Conservation (phyloP, 768 basidiomycete genomes). For the Rhizopogon vesiculosus region DNA sequence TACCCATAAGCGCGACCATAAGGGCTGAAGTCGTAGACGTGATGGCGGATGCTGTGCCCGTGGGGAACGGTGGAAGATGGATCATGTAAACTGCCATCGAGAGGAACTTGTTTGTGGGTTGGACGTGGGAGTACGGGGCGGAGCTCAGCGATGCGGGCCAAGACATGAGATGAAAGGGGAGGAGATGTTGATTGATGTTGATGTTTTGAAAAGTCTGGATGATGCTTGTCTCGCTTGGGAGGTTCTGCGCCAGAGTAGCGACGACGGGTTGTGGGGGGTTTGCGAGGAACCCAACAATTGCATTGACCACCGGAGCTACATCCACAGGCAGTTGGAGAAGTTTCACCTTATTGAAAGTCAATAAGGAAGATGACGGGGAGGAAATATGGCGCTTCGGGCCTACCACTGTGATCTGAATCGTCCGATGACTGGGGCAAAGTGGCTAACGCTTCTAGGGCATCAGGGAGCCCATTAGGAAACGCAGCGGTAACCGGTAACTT, state of each 20-base stretch:
- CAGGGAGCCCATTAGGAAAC: conserved; percentile 76
- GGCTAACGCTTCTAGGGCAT: conserved; percentile 55
- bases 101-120: conserved; percentile 13
- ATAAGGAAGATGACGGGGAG: conserved; percentile 33
- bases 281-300: conserved; percentile 53
- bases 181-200: conserved; percentile 10
- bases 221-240: conserved; percentile 25
- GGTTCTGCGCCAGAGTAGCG: conserved; percentile 23
- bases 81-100: conserved; percentile 39
- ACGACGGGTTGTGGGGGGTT: conserved; percentile 33
- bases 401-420: conserved; percentile 66
- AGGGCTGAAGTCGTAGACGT: conserved; percentile 54
- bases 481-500: conserved; percentile 67
- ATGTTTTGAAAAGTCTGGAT: conserved; percentile 11
- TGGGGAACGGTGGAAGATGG: conserved; percentile 43
- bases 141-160: conserved; percentile 58
- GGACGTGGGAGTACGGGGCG: conserved; percentile 72
- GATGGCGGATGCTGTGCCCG: conserved; percentile 38
- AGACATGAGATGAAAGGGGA: conserved; percentile 41
- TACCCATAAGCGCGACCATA: conserved; percentile 65
- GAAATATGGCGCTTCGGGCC: conserved; percentile 45
- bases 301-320: conserved; percentile 43
- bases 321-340: conserved; percentile 43
- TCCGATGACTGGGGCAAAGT: conserved; percentile 36
- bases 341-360: conserved; percentile 44